Evolutionary conservation across 2,329 filamentous ascomycete genomes (phyloP), one percentile per base, ranked within the genome.

Genomic region (Purpureocillium lavendulum): DNA sequence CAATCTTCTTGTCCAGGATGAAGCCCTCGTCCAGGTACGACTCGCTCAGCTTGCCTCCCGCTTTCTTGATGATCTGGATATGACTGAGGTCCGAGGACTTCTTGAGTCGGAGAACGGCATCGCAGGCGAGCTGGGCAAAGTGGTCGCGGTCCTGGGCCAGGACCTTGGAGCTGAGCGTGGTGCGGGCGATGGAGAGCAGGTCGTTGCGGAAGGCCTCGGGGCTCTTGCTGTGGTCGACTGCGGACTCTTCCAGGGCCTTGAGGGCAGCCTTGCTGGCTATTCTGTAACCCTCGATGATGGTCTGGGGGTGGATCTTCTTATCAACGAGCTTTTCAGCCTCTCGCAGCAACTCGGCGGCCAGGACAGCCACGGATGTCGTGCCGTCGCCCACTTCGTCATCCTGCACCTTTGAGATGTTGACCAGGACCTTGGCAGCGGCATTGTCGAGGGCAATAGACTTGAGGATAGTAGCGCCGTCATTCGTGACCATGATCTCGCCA

Each of bases 21-120:
- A 98, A 98, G 5, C 92, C 92, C 56, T 96, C 88, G 58, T 98
- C 92, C 32, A 98, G 75, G 66, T 98, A 98, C 11, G 90, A 97
- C 62, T 98, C 92, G 61, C 82, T 92, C 43, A 98, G 79, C 74
- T 97, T 98, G 54, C 92, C 92, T 53, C 92, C 92, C 3, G 90
- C 84, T 74, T 98, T 98, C 75, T 98, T 98, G 72, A 98, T 98
- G 57, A 98, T 89, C 65, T 98, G 92, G 50, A 98, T 98, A 60
- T 97, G 89, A 61, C 86, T 96, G 40, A 98, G 79, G 62, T 98
- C 92, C 42, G 86, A 87, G 2, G 88, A 94, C 41, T 85, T 85
- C 63, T 87, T 87, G 57, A 98, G 75, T 48, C 94, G 80, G 43
- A 97, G 73, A 4, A 98, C 86, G 30, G 92, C 92, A 53, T 97